Percentiles rank a stretch among this genome's conserved stretches.
These are phyloP conservation scores for Magnusiomyces suaveolens DNA, from an alignment of 1,139 yeast species.

Conservation along the genomic window DNA sequence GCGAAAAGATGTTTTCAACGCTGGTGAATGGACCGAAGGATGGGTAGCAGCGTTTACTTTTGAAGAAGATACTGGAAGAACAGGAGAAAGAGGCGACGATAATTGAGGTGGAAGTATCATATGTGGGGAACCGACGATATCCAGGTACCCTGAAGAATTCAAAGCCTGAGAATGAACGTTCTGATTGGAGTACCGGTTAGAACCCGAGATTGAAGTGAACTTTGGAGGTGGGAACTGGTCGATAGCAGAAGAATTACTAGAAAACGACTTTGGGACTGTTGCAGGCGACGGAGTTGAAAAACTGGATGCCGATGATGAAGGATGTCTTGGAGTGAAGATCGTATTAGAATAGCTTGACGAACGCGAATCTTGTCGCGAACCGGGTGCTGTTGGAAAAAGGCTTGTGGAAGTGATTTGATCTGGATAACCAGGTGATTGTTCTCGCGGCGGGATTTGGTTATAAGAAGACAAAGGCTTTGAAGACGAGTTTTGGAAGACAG, in stretches of 20 bases:
- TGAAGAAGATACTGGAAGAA: background rate
- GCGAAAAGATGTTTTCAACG: background rate
- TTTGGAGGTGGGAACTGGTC: background rate
- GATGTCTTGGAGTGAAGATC: background rate
- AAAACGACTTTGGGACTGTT: background rate
- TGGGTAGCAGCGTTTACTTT: no score
- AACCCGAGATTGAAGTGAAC: background rate
- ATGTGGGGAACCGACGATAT: background rate
- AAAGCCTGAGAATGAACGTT: background rate
- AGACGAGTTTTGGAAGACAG: background rate
- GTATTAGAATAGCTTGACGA: background rate
- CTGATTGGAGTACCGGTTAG: background rate
- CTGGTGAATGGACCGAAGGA: background rate
- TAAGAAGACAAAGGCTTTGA: background rate
- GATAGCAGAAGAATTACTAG: background rate
- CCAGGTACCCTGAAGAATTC: background rate
- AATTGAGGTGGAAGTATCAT: background rate
- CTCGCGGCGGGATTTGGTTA: no score
- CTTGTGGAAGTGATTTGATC: background rate
- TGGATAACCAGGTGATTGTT: no score
- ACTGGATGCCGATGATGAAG: background rate
- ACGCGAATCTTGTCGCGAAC: background rate
- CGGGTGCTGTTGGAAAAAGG: background rate
- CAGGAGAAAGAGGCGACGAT: background rate
- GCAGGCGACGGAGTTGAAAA: background rate